Evolutionary conservation across 768 basidiomycete species (phyloP), one percentile per base, ranked within the genome.

Genomic region (Rhodotorula paludigena): DNA sequence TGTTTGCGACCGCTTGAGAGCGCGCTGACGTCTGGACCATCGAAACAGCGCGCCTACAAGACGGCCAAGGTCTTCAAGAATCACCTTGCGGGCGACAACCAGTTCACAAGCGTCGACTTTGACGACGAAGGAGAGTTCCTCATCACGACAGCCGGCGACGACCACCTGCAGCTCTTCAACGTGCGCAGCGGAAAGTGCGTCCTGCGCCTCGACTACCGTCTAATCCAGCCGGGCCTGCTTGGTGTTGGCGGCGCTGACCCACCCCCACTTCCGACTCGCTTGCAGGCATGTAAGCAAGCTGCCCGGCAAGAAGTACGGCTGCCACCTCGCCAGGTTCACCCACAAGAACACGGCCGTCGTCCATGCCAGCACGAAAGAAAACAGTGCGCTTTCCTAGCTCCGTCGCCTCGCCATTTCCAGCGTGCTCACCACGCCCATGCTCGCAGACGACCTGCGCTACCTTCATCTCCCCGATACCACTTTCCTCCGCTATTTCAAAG

Each of bases 401-500:
- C 10, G 23, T 5, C 23, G 42, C 42, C 42, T 21, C 18, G 11
- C 44, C n/a, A 10, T 25, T 7, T 10, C 20, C 6, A 25, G 1
- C 20, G 28, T 18, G 48, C 54, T 28, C 25, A 32, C n/a, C 3
- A 2, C 25, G 15, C 33, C 23, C 35, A n/a, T n/a, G 35, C 12
- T 5, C 2, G 9, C 58, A 74, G 74, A 97, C 77, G 92, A 89
- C 1, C 85, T 98, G 72, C 86, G 96, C 52, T 97, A 97, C 78
- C 90, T 94, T 74, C 93, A 90, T 2, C 78, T 94, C 57, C 92
- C 97, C 78, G 92, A 94, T 83, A 97, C 96, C 83, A 91, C 89
- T 77, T 99, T 92, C 78, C 80, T 98, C 39, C 86, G 88, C 71
- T 99, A 99, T 80, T 98, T 96, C 82, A 88, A 86, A 75, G 96